Conservation (phyloP, 352 stramenopile genomes). For the Phytopythium vexans region DNA sequence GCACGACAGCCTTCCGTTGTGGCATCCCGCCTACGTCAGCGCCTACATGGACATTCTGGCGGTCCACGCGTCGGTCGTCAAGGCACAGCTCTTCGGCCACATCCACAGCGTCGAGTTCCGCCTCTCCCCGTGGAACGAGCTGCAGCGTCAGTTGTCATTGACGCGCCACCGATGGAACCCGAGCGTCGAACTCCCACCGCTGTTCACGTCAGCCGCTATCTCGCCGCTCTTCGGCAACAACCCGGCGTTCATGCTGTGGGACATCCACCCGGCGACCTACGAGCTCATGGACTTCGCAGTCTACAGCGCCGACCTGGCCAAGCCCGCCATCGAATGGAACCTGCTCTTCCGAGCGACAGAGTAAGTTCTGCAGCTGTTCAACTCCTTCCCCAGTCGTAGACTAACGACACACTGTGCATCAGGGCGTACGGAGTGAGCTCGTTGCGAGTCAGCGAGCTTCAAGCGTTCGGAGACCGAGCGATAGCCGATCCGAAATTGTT, state of each 20-base stretch:
- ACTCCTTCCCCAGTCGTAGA: too few species aligned
- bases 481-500: constrained; percentile 38
- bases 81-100: constrained; percentile 90
- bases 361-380: too few species aligned
- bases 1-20: constrained; percentile 77
- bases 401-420: too few species aligned
- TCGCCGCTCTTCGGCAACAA: constrained; percentile 91
- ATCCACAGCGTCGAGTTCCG: constrained; percentile 92
- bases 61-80: constrained; percentile 59
- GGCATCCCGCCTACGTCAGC: constrained; percentile 81
- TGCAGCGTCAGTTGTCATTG: not conserved
- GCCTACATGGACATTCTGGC: constrained; percentile 77
- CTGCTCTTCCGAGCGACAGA: constrained; percentile 48
- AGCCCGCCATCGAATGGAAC: constrained; percentile 43
- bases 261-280: constrained; percentile 60
- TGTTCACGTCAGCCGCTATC: constrained; percentile 81
- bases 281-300: constrained; percentile 73
- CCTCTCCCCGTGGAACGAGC: constrained; percentile 16
- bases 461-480: constrained; percentile 40
- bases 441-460: constrained; percentile 39
- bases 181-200: constrained; percentile 23
- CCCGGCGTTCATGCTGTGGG: constrained; percentile 88
- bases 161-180: too few species aligned
- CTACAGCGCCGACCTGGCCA: constrained; percentile 71
- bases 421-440: constrained; percentile 42